A percentile compares a stretch with the other conserved stretches of the same genome.
phyloP scores from a whole-genome alignment of 2,329 filamentous ascomycete genomes.

The Aphanocladium album region DNA sequence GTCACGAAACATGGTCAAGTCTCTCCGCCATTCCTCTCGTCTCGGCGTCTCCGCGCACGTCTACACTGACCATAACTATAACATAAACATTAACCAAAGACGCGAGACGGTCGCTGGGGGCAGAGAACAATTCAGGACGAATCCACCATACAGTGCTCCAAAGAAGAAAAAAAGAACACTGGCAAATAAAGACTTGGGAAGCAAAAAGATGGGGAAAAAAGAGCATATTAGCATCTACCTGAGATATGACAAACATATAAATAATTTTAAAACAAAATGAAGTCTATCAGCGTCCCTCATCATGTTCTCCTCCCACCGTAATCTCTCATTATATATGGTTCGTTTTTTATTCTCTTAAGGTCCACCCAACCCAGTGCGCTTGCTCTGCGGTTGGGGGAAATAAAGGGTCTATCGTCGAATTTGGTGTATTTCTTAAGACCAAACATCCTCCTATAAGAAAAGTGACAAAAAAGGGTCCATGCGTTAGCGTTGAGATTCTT shows the following conservation, averaged over 20 bases:
- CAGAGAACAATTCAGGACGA: too few species aligned
- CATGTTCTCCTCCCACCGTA: not conserved
- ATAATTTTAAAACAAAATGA: conserved; percentile 1
- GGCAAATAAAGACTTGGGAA: not conserved
- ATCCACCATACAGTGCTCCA: too few species aligned
- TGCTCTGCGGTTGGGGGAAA: too few species aligned
- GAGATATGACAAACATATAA: conserved; percentile 3
- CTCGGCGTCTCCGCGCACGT: too few species aligned
- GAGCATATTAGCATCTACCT: conserved; percentile 2
- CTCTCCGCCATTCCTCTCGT: too few species aligned
- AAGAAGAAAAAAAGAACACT: too few species aligned
- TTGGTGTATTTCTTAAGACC: conserved; percentile 48
- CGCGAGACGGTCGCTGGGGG: too few species aligned
- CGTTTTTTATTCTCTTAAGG: not conserved
- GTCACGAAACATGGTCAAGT: too few species aligned
- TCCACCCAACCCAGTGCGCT: not conserved
- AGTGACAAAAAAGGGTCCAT: not conserved
- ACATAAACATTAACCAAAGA: too few species aligned
- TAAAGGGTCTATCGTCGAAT: not conserved
- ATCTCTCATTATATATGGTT: conserved; percentile 8
- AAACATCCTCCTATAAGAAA: conserved; percentile 60
- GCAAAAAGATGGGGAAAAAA: not conserved
- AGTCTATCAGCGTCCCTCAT: conserved; percentile 6
- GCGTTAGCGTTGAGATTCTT: not conserved
- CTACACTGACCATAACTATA: too few species aligned